Evolutionary conservation across 139 green algal genomes (phyloP).

Genomic region (Tetratostichococcus sp.): DNA sequence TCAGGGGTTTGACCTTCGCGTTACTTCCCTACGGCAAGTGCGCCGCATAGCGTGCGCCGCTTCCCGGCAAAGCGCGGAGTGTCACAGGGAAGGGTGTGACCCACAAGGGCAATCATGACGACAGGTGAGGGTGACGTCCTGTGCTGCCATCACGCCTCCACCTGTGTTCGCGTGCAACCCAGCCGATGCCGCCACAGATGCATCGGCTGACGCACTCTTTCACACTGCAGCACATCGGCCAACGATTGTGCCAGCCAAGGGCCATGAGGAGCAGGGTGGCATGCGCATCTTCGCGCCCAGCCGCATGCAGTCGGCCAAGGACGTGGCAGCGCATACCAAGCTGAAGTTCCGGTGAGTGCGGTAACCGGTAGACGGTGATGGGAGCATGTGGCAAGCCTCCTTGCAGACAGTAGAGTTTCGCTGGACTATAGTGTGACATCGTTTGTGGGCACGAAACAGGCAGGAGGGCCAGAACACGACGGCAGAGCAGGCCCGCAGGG

Average conservation of each 20-base stretch:
- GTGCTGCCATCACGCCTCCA: too few relatives aligned
- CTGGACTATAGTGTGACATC: too few relatives aligned
- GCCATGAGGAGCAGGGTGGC: constrained; percentile 80
- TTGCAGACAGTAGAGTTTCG: too few relatives aligned
- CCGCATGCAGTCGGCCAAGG: constrained; percentile 55
- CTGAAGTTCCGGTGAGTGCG: constrained; percentile 82
- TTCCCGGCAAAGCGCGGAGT: too few relatives aligned
- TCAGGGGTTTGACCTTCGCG: too few relatives aligned
- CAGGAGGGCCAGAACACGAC: constrained; percentile 53
- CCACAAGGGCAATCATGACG: background rate
- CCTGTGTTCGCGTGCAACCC: too few relatives aligned
- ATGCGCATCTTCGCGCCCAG: constrained; percentile 70
- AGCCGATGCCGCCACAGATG: constrained; percentile 5
- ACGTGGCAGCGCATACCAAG: constrained; percentile 62
- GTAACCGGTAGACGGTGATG: too few relatives aligned
- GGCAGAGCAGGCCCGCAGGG: constrained; percentile 42
- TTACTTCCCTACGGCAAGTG: too few relatives aligned
- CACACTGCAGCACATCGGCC: constrained; percentile 64
- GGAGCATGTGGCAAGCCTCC: background rate
- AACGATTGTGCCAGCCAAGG: constrained; percentile 80
- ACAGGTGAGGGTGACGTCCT: background rate
- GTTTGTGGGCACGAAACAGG: constrained; percentile 12
- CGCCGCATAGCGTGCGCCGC: too few relatives aligned
- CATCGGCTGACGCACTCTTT: too few relatives aligned
- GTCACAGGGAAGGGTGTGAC: too few relatives aligned